Evolutionary conservation across 1,139 yeast species (phyloP).

Genomic region (Kurtzmaniella quercitrusa): DNA sequence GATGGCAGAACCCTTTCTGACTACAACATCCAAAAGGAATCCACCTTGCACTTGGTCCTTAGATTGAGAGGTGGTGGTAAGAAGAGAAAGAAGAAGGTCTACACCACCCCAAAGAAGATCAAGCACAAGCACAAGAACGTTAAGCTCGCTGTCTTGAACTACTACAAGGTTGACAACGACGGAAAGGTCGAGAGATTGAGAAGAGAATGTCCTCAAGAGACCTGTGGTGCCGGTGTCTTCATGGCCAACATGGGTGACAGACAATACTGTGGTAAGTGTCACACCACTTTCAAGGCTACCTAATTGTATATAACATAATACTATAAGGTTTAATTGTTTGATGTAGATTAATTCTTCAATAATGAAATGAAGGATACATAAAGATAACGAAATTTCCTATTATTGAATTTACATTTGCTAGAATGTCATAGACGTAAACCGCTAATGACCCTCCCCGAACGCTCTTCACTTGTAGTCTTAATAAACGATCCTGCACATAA

Average conservation of each 20-base stretch:
- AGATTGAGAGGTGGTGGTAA: conserved; percentile 99
- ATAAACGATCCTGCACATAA: no score
- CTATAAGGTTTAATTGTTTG: neutral
- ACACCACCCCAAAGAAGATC: conserved; percentile 99
- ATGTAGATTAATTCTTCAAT: no score
- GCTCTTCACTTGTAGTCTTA: no score
- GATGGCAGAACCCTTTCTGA: conserved; percentile 98
- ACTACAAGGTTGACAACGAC: conserved; percentile 98
- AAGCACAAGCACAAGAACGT: conserved; percentile 99
- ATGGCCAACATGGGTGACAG: conserved; percentile 99
- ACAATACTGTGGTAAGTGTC: conserved; percentile 99
- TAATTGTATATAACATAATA: conserved; percentile 19
- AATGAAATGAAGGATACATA: no score
- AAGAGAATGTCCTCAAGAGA: conserved; percentile 92
- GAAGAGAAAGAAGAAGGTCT: conserved; percentile 99
- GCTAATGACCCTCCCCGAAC: no score
- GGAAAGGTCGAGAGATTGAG: conserved; percentile 98
- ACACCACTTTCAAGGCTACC: conserved; percentile 78
- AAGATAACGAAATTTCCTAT: no score
- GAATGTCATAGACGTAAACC: no score
- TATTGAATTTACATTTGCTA: no score
- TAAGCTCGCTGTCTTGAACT: conserved; percentile 98
- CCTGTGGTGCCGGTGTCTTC: conserved; percentile 99
- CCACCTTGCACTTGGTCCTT: conserved; percentile 94
- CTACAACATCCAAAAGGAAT: conserved; percentile 99